These are phyloP conservation scores for Botrytis paeoniae DNA, from an alignment of 2,329 filamentous ascomycete species.

Conservation along the genomic window DNA sequence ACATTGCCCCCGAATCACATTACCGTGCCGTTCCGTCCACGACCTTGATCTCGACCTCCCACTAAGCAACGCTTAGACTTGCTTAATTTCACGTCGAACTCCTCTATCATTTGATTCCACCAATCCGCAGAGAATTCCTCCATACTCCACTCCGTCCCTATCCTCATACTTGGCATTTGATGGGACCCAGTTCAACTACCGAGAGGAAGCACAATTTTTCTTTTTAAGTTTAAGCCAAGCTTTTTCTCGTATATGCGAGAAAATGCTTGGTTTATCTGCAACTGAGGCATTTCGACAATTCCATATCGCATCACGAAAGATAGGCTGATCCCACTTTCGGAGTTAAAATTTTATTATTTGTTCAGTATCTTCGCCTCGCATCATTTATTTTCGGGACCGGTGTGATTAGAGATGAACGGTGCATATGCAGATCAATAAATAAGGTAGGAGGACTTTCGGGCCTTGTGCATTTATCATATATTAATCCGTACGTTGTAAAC, in stretches of 20 bases:
- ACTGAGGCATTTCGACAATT: background rate
- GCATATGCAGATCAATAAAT: background rate
- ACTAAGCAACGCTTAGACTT: background rate
- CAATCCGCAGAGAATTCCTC: background rate
- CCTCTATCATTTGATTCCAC: background rate
- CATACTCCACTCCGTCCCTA: background rate
- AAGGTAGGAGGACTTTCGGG: background rate
- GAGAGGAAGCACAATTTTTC: background rate
- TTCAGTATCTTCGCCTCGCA: background rate
- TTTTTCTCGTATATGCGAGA: constrained; percentile 1
- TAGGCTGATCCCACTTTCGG: background rate
- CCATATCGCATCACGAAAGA: background rate
- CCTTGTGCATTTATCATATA: background rate
- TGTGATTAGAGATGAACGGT: background rate
- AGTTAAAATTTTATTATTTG: background rate
- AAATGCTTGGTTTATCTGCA: background rate
- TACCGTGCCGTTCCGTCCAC: background rate
- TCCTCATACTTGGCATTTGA: background rate
- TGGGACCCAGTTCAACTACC: background rate
- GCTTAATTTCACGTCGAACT: background rate
- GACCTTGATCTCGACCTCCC: background rate
- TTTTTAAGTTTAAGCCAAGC: background rate
- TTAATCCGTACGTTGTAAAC: background rate
- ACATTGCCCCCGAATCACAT: background rate
- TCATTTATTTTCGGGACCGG: background rate